Conservation (phyloP, 495 filamentous ascomycete genomes). For the Neurospora tetrasperma region DNA sequence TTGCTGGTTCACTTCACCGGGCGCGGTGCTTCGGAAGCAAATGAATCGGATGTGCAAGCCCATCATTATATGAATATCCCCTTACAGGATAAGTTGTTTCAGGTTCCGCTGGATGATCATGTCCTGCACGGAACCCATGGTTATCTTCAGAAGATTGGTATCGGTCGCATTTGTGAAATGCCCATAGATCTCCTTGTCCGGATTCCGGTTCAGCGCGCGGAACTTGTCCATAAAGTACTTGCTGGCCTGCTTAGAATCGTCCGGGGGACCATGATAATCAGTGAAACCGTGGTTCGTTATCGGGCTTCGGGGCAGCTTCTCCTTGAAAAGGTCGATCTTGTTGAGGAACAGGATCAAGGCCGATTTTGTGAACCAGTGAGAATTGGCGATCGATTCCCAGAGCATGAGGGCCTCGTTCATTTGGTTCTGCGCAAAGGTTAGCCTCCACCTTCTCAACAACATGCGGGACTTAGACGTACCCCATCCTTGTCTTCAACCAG, state of each 20-base stretch:
- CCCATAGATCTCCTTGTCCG: slow-evolving; percentile 82
- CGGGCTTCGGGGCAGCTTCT: slow-evolving; percentile 70
- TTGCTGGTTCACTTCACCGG: not conserved
- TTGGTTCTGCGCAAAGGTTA: slow-evolving; percentile 69
- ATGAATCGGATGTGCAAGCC: not conserved
- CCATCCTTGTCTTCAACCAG: slow-evolving; percentile 95
- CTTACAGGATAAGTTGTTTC: slow-evolving; percentile 86
- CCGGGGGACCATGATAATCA: slow-evolving; percentile 57
- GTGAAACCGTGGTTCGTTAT: slow-evolving; percentile 84
- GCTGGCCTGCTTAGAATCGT: slow-evolving; percentile 50
- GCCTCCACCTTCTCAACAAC: slow-evolving; percentile 3
- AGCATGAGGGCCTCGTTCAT: slow-evolving; percentile 99
- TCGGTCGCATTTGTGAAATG: slow-evolving; percentile 94
- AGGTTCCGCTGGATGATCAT: slow-evolving; percentile 99
- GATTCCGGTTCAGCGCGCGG: slow-evolving; percentile 71
- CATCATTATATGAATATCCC: not conserved
- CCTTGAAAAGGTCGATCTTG: slow-evolving; percentile 97
- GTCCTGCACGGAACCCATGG: slow-evolving; percentile 94
- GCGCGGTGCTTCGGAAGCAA: not conserved
- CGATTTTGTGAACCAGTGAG: slow-evolving; percentile 93
- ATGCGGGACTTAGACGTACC: slow-evolving; percentile 42
- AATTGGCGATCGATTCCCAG: slow-evolving; percentile 95
- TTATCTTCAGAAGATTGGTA: slow-evolving; percentile 91
- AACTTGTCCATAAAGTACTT: slow-evolving; percentile 90
- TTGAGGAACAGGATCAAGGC: slow-evolving; percentile 97